Percentiles rank a stretch among this genome's conserved stretches.
Evolutionary conservation across 345 rosid genomes (phyloP).

Genomic region (Clarkia xantiana): DNA sequence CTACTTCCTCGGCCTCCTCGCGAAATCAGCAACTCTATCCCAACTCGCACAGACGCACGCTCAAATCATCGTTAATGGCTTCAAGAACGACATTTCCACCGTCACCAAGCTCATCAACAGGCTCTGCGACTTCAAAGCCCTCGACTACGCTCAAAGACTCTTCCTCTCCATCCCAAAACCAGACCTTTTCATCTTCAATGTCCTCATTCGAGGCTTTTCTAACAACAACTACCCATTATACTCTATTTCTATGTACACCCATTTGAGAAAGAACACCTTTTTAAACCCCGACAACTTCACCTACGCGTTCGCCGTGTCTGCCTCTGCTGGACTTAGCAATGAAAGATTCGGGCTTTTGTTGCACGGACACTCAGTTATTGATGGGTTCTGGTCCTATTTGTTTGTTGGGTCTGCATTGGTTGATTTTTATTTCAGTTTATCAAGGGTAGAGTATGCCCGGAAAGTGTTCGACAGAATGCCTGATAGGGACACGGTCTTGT

Average conservation of each 20-base stretch:
- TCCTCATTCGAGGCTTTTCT: constrained; percentile 48
- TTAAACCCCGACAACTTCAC: constrained; percentile 50
- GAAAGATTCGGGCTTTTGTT: constrained; percentile 26
- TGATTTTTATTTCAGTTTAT: constrained; percentile 38
- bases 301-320: constrained; percentile 37
- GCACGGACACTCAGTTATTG: constrained; percentile 38
- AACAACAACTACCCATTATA: constrained; percentile 20
- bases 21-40: constrained; percentile 23
- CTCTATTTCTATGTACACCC: constrained; percentile 35
- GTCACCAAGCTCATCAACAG: constrained; percentile 60
- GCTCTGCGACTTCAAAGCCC: constrained; percentile 44
- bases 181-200: constrained; percentile 63
- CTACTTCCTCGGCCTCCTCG: constrained; percentile 31
- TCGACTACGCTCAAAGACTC: constrained; percentile 35
- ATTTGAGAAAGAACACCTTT: constrained; percentile 22
- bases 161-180: constrained; percentile 44
- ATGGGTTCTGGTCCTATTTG: constrained; percentile 44
- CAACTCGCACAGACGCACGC: constrained; percentile 55
- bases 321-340: constrained; percentile 27
- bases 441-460: constrained; percentile 17
- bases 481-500: constrained; percentile 48
- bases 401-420: constrained; percentile 49
- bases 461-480: constrained; percentile 56
- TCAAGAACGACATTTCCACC: constrained; percentile 30
- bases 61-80: constrained; percentile 41